Evolutionary conservation across 2,329 filamentous ascomycete genomes (phyloP).

Genomic region (Teratosphaeria destructans): DNA sequence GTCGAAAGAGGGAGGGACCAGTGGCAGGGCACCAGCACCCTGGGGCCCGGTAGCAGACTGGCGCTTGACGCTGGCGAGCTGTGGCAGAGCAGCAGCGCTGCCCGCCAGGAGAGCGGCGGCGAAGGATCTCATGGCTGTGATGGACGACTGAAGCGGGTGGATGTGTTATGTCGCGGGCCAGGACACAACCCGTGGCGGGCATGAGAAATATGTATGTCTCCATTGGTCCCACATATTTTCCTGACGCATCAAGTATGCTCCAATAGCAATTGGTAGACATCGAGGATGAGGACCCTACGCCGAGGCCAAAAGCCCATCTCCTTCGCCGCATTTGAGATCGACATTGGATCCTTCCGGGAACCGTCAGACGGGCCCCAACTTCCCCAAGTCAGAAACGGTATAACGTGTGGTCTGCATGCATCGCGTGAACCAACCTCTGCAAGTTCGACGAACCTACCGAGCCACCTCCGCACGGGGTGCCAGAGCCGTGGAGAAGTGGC

Average conservation of each 20-base stretch:
- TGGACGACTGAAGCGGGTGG: not conserved
- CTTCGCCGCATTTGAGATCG: not conserved
- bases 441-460: not conserved
- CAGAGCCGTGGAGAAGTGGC: not conserved
- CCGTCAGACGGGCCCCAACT: not conserved
- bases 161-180: not conserved
- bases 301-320: not conserved
- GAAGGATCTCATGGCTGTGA: conserved; percentile 4
- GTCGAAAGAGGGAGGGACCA: conserved; percentile 22
- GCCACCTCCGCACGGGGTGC: not conserved
- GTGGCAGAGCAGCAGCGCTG: conserved; percentile 7
- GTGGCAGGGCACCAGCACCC: conserved; percentile 17
- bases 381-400: not conserved
- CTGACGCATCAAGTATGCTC: not conserved
- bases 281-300: not conserved
- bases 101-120: conserved; percentile 1
- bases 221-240: not conserved
- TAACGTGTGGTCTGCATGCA: not conserved
- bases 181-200: not conserved
- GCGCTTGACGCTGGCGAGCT: conserved; percentile 4
- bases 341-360: not conserved
- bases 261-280: not conserved
- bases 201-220: conserved; percentile 1
- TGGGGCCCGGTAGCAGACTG: conserved; percentile 10
- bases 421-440: not conserved